A percentile compares a stretch with the other conserved stretches of the same genome.
Evolutionary conservation across 331 rosid species (phyloP).

Genomic region (Malus hybrid): DNA sequence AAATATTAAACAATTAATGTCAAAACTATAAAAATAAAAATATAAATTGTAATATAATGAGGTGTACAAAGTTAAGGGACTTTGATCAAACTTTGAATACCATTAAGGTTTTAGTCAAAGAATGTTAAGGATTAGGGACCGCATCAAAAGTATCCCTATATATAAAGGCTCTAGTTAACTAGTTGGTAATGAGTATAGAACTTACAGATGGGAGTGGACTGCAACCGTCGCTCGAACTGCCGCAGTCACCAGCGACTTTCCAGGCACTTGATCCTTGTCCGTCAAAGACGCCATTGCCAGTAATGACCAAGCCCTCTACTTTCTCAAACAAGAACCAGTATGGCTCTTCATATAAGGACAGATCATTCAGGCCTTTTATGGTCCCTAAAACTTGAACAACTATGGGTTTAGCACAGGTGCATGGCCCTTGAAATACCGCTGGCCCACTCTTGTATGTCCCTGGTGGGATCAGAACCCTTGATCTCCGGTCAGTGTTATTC

Average conservation of each 20-base stretch:
- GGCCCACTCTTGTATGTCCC: constrained; percentile 43
- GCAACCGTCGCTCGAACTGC: constrained; percentile 11
- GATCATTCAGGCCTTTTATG: constrained; percentile 40
- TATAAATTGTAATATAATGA: no score
- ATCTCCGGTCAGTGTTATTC: constrained; percentile 7
- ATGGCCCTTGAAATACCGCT: constrained; percentile 63
- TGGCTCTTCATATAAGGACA: constrained; percentile 28
- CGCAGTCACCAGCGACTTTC: constrained; percentile 36
- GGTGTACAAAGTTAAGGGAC: no score
- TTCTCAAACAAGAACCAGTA: constrained; percentile 54
- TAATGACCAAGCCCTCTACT: constrained; percentile 33
- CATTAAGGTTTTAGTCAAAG: no score
- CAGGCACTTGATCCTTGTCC: constrained; percentile 57
- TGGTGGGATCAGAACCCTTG: constrained; percentile 41
- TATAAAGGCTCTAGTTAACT: background rate
- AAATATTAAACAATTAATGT: no score
- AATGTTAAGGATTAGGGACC: no score
- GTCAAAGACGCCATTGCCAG: constrained; percentile 70
- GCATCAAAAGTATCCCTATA: no score
- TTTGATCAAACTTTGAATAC: no score
- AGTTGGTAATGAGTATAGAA: background rate
- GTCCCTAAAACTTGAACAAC: constrained; percentile 53
- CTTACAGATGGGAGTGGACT: constrained; percentile 55
- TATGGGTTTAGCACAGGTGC: constrained; percentile 28
- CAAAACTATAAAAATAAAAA: no score